Evolutionary conservation across 148 eudicot genomes (phyloP), one percentile per base, ranked within the genome.

Genomic region (Arbutus unedo): DNA sequence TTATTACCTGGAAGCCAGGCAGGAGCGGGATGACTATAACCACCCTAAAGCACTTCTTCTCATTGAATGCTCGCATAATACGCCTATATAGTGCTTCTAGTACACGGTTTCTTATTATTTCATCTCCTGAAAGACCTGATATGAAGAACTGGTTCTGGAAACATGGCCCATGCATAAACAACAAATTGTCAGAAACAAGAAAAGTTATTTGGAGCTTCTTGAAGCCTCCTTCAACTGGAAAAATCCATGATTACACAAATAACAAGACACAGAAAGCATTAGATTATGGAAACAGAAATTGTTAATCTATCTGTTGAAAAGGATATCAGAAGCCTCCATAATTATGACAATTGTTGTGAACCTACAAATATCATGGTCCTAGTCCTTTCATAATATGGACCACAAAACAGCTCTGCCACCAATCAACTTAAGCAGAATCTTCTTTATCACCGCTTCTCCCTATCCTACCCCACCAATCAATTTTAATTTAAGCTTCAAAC

Each of bases 91-190:
- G 81, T 70, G 99, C 91, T 77, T 96, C 96, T 81, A 94, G 86
- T 55, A 96, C 96, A 73, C 99, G 95, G 82, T 94, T 96, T 77
- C 84, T 89, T 85, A 96, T 96, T 68, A 87, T 86, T 60, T 94
- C 99, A 88, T 96, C 99, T 85, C 92, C 97, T 77, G 95, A 90
- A 85, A 96, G 96, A 77, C 99, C 99, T 81, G 99, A 96, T 83
- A 96, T 96, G 91, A 96, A 96, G 86, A 96, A 96, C 70, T 96
- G 99, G 84, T 96, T 96, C 99, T 96, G 97, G 81, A 87, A 86
- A 79, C 76, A 88, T 64, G 64, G 78, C 74, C 78, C 86, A 76
- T 77, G 38, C 82, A 81, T 59, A 84, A 82, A 78, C 15, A 68
- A 51, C n/a, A 21, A 79, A 13, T 81, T 19, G 84, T 88, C 83